Conservation (phyloP, 73 alveolate species). For the Durusdinium trenchii region DNA sequence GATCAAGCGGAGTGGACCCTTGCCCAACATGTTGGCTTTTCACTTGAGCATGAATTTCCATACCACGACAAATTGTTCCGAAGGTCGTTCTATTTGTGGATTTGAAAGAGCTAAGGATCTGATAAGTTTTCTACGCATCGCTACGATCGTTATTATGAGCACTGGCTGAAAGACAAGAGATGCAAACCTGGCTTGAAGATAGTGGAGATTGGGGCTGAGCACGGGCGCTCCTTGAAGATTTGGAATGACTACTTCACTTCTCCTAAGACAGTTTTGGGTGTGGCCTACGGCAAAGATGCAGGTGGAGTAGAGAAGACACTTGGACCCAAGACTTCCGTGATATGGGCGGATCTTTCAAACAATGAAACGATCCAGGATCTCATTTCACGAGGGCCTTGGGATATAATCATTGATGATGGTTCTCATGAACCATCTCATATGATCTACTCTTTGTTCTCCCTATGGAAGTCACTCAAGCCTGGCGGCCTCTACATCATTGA, state of each 20-base stretch:
- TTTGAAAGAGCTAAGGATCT: no score
- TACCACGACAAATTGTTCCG: no score
- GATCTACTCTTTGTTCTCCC: background rate
- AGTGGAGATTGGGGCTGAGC: background rate
- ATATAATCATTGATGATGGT: constrained; percentile 27
- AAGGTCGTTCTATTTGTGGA: no score
- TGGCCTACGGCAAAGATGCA: background rate
- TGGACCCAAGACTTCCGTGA: background rate
- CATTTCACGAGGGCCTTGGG: constrained; percentile 20
- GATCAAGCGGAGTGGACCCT: background rate
- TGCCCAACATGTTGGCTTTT: no score
- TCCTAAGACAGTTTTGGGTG: background rate
- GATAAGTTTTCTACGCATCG: background rate
- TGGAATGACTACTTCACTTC: background rate
- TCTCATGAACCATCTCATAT: constrained; percentile 26
- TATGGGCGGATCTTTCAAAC: background rate
- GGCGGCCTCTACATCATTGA: constrained; percentile 37
- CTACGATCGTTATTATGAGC: background rate
- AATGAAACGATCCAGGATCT: background rate
- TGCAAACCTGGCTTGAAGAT: background rate
- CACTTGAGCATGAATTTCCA: no score
- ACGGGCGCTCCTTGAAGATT: background rate
- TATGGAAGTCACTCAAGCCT: background rate
- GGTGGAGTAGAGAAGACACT: background rate
- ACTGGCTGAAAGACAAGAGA: background rate